Base-by-base conservation (phyloP, 768 basidiomycete genomes). In the Boletus insuetus region DNA sequence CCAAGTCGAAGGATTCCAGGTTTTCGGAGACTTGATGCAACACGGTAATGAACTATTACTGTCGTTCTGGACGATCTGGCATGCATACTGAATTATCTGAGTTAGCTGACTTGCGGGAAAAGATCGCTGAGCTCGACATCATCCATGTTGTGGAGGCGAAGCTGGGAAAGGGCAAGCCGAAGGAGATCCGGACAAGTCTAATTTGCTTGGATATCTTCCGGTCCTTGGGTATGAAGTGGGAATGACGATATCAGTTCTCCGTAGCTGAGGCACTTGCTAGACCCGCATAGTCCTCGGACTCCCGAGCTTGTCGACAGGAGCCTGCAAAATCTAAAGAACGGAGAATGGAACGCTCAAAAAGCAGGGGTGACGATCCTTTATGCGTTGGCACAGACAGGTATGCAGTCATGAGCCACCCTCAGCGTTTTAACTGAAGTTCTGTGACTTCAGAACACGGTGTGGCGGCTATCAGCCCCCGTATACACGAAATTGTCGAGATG, bases 311-410 rank as follows among this genome's bases (percentile, higher is more conserved):
- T 68, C 5, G 9, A 29, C 1, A 54, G 46, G 12, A 54, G 63
- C 45, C 20, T 68, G 49, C 2, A 41, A 3, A 35, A 40, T 11
- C 35, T 65, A 9, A 10, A 1, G n/a, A 39, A 37, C 0, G 11
- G 19, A 6, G 26, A 7, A 10, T 68, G 66, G 65, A 57, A 58
- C 22, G 19, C 6, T 7, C 65, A 65, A 52, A 67, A 67, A 24
- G 64, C 63, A 12, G 65, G 63, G 2, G 61, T 65, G 41, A 57
- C 44, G 9, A 63, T 68, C 14, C 63, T 67, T 11, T 65, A 55
- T 12, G 60, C 65, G 6, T 44, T 67, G 49, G 58, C 61, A 31
- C 60, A 50, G 41, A 67, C 65, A 0, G 40, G 66, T 65, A 57
- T 17, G 51, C 1, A 16, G 11, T 32, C n/a, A 12, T 6, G 19